Conservation (phyloP, 2,329 filamentous ascomycete species). For the Epichloe elymi region DNA sequence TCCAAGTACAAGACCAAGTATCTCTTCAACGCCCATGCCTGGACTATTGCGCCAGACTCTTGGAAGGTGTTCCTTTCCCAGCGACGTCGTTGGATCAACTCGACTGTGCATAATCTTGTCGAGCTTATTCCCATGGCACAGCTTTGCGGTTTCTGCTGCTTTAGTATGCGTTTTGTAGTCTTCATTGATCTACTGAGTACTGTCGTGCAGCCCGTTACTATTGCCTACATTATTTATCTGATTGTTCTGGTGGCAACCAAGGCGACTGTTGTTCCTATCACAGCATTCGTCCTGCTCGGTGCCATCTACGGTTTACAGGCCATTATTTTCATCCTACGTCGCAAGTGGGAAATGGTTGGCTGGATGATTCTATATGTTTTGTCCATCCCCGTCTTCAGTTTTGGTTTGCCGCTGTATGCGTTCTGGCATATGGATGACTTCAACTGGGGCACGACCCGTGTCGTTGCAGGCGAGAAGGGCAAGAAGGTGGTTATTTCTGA, state of each 20-base stretch:
- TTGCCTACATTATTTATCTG: constrained; percentile 82
- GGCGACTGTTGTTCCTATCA: constrained; percentile 58
- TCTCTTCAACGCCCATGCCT: constrained; percentile 80
- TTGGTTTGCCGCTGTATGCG: constrained; percentile 78
- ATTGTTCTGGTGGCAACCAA: constrained; percentile 58
- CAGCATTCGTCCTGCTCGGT: constrained; percentile 77
- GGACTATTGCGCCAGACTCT: constrained; percentile 92
- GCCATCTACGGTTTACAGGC: constrained; percentile 97
- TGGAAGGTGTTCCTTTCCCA: constrained; percentile 94
- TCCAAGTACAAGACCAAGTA: constrained; percentile 97
- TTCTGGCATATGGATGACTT: constrained; percentile 99
- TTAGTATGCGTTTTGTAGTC: constrained; percentile 97
- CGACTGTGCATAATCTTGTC: constrained; percentile 92
- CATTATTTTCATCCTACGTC: constrained; percentile 88
- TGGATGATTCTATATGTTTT: constrained; percentile 97
- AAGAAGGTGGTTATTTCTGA: constrained; percentile 88
- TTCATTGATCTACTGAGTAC: constrained; percentile 90
- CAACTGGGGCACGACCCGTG: constrained; percentile 96
- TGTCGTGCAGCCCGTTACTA: constrained; percentile 78
- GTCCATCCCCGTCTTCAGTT: constrained; percentile 83
- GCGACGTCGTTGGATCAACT: constrained; percentile 99
- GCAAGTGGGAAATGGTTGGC: constrained; percentile 99
- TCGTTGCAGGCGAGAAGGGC: constrained; percentile 87
- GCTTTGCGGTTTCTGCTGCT: constrained; percentile 98
- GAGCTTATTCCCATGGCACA: constrained; percentile 89